Conservation (phyloP, 1,284 basidiomycete genomes). For the Xanthoconium separans region DNA sequence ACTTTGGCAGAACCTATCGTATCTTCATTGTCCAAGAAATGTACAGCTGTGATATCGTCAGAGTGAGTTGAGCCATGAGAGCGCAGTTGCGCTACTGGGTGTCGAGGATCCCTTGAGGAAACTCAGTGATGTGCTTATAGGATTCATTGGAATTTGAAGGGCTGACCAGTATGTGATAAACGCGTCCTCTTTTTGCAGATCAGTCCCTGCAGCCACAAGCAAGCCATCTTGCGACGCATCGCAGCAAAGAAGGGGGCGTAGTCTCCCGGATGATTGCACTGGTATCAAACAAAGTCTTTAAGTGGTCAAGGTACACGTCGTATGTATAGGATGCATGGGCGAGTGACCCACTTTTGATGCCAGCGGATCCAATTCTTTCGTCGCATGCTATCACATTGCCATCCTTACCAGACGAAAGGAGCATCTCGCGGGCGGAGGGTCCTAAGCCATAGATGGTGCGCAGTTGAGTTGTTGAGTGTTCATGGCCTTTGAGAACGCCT, state of each 20-base stretch:
- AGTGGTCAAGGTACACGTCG: constrained; percentile 41
- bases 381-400: constrained; percentile 71
- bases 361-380: constrained; percentile 50
- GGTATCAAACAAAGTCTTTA: constrained; percentile 34
- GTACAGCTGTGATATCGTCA: constrained; percentile 71
- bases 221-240: constrained; percentile 66
- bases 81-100: constrained; percentile 47
- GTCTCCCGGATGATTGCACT: constrained; percentile 50
- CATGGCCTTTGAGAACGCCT: constrained; percentile 54
- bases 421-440: constrained; percentile 31
- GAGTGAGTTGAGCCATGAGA: constrained; percentile 68
- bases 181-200: constrained; percentile 67
- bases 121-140: constrained; percentile 1
- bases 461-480: constrained; percentile 50
- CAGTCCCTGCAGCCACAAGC: constrained; percentile 70
- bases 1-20: constrained; percentile 35
- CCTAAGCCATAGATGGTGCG: constrained; percentile 38
- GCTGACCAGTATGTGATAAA: constrained; percentile 69
- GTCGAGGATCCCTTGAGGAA: constrained; percentile 55
- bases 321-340: constrained; percentile 17
- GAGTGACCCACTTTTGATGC: constrained; percentile 56
- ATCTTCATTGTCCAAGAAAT: constrained; percentile 41
- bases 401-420: constrained; percentile 65
- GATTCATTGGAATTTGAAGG: not conserved
- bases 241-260: constrained; percentile 56